Evolutionary conservation across 345 rosid species (phyloP), one percentile per base, ranked within the genome.

Genomic region (Brassica carinata): DNA sequence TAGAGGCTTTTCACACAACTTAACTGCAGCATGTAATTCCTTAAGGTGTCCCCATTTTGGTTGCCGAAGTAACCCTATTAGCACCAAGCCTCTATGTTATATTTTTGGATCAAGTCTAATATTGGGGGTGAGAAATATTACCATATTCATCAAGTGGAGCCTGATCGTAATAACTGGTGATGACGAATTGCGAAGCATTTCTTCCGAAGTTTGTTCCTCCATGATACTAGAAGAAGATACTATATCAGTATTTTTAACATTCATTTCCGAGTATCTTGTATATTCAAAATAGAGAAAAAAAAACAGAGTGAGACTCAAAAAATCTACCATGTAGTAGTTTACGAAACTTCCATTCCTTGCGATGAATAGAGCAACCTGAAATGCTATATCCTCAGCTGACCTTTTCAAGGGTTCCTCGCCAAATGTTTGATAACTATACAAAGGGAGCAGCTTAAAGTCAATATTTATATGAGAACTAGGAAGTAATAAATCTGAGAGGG

Each of bases 121-220:
- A 1, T n/a, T 48, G 14, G 27, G 40, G 61, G 23, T 34, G 64
- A 70, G 57, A 81, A 53, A 70, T 34, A 31, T 53, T 78, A 94
- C 98, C 98, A 68, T 92, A 94, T 72, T 92, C 97, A 82, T 94
- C 97, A 58, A 91, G 82, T 23, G 98, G 95, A 75, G 98, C 97
- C 82, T 86, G 85, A 84, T 91, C 94, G 40, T 91, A 91, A 67
- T 94, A 94, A 76, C 89, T 82, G 5, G 95, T 79, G 11, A 78
- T 73, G n/a, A 88, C 80, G 51, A 84, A 94, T 64, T 87, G 87
- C 19, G 96, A 81, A 7, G 85, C 88, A 59, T 82, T 80, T 79
- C 97, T 87, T 68, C 94, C 97, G 43, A 89, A 92, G 83, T 90
- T 94, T 5, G 97, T 92, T 83, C 97, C 98, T 31, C 97, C 98